Conservation (phyloP, 2,329 filamentous ascomycete genomes). For the Fusarium bulbicola region DNA sequence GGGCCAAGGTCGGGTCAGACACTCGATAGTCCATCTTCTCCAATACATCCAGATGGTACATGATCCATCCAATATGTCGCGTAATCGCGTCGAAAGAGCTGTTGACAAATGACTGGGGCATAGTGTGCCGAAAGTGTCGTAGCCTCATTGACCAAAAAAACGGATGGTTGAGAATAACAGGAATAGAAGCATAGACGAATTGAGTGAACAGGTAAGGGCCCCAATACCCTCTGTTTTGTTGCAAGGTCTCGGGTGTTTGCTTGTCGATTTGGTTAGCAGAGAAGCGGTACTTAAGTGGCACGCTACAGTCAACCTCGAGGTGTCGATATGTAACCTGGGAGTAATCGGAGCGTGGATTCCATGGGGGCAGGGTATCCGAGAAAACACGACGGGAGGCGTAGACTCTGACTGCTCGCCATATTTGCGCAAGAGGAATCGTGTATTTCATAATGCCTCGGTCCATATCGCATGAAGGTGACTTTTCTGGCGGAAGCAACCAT, state of each 20-base stretch:
- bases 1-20: neutral
- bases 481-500: neutral
- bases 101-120: neutral
- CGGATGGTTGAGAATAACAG: neutral
- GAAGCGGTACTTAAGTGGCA: neutral
- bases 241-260: neutral
- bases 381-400: neutral
- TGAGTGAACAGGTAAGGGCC: neutral
- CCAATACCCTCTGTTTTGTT: neutral
- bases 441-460: neutral
- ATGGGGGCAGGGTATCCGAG: neutral
- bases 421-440: neutral
- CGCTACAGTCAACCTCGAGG: neutral
- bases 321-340: neutral
- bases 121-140: neutral
- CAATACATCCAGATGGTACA: neutral
- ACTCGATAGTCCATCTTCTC: neutral
- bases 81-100: neutral
- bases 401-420: neutral
- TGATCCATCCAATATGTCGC: neutral
- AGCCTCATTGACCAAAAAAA: neutral
- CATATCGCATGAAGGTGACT: neutral
- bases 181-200: neutral
- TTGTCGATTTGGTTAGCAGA: neutral
- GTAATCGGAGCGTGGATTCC: neutral